Evolutionary conservation across 441 rosid genomes (phyloP), one percentile per base, ranked within the genome.

Genomic region (Bocquillonia castaneifolia): DNA sequence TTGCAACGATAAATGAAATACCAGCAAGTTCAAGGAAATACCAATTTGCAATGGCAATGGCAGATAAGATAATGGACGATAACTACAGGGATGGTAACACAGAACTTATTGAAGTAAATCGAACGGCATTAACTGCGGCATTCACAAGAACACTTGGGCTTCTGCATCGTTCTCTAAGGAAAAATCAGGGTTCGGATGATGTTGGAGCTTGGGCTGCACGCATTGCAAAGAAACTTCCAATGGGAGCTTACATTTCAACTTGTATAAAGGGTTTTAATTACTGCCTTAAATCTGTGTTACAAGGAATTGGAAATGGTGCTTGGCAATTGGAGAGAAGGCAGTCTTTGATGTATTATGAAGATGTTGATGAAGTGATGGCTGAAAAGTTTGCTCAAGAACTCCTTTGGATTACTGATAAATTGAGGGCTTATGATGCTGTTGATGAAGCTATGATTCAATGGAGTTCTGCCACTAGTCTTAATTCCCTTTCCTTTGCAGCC

Each of bases 321-420:
- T 68, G 58, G 59, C 51, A 61, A 13, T 67, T 68, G 67, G 82
- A 67, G 59, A 73, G 72, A 65, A 63, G 75, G 77, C 50, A 34
- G 44, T 72, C 57, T 23, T 50, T 20, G 12, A 50, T 52, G n/a
- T n/a, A 13, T 22, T 15, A 12, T 15, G 68, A 32, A 28, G 82
- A 72, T 12, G 72, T 72, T 1, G 77, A 74, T 15, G 90, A 84
- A 39, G 59, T 89, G 47, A 72, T 75, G 40, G 79, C 84, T 0
- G 93, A 91, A 83, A 91, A 91, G 76, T 73, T 89, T 67, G 97
- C 91, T 0, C 89, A 84, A 54, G 93, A 88, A 78, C 68, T 86
- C 61, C 63, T 88, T 5, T 88, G 96, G 89, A 67, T 87, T 45
- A 75, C 92, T 0, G 72, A 75, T 69, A 91, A 84, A 57, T 80